These are phyloP conservation scores for Seminavis robusta DNA, from an alignment of 108 stramenopile genomes.

Conservation along the genomic window DNA sequence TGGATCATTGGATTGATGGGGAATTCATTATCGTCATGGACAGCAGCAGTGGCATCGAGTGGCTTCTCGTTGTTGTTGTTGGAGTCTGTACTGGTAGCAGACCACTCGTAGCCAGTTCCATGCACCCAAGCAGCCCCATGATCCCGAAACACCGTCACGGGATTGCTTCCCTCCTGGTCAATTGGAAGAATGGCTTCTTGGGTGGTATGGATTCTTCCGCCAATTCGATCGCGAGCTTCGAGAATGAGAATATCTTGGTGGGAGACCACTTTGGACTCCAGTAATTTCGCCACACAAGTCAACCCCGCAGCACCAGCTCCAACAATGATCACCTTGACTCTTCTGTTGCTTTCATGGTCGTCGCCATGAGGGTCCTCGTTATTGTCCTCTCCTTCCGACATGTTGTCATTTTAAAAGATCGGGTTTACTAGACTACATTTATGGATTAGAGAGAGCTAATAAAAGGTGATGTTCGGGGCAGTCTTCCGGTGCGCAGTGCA, in stretches of 20 bases:
- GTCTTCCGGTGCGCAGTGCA: no score
- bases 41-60: not conserved
- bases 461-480: no score
- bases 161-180: not conserved
- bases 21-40: conserved; percentile 5
- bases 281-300: conserved; percentile 23
- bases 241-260: conserved; percentile 17
- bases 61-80: not conserved
- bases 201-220: conserved; percentile 41
- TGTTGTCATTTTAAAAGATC: no score
- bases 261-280: not conserved
- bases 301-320: conserved; percentile 55
- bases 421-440: no score
- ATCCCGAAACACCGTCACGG: conserved; percentile 17
- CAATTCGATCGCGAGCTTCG: conserved; percentile 54
- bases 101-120: conserved; percentile 29
- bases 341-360: no score
- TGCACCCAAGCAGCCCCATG: conserved; percentile 63
- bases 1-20: conserved; percentile 43
- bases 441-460: no score
- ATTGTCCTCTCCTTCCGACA: no score
- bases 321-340: conserved; percentile 42
- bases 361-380: no score
- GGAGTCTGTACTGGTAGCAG: not conserved
- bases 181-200: not conserved